Evolutionary conservation across 495 filamentous ascomycete species (phyloP), one percentile per base, ranked within the genome.

Genomic region (Daldinia caldariorum): DNA sequence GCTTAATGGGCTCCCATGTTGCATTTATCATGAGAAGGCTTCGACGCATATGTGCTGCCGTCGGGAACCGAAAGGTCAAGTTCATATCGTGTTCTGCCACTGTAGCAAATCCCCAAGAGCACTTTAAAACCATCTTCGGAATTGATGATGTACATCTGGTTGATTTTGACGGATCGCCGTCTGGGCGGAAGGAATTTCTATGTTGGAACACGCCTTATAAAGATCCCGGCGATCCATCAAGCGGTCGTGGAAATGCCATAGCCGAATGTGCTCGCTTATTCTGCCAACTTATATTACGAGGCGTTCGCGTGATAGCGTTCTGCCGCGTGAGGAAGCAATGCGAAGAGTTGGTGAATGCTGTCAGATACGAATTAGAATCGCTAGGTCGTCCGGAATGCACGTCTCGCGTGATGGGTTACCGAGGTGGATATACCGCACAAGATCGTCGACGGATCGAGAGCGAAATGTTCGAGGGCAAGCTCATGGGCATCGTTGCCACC

Each of bases 171-270:
- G 95, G 95, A 2, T 97, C 94, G 3, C 96, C 95, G 1, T 92
- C 92, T 10, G 95, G 95, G 6, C 84, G 93, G 29, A 99, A 99
- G 73, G 94, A 97, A 76, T 98, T 98, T 62, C 78, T 99, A 7
- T 97, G 93, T 79, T 99, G 95, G 95, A 98, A 98, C 69, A 97
- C 96, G 1, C 96, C 95, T 2, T 97, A 89, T 81, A 97, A 92
- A 81, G 95, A 97, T 73, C 92, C 94, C 1, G 82, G 83, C 7
- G 95, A 98, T 77, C 93, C 94, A 10, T 86, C 91, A 0, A 95
- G 91, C 62, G 94, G 94, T 6, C 88, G 95, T 39, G 93, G 91
- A 31, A 90, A 94, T 77, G 89, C 89, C 22, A 87, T 94, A 76
- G 83, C 86, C 16, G 96, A 99, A 79, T 90, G 92, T 6, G 92